phyloP scores from a whole-genome alignment of 1,139 yeast genomes.

The Blastobotrys capitulatus region DNA sequence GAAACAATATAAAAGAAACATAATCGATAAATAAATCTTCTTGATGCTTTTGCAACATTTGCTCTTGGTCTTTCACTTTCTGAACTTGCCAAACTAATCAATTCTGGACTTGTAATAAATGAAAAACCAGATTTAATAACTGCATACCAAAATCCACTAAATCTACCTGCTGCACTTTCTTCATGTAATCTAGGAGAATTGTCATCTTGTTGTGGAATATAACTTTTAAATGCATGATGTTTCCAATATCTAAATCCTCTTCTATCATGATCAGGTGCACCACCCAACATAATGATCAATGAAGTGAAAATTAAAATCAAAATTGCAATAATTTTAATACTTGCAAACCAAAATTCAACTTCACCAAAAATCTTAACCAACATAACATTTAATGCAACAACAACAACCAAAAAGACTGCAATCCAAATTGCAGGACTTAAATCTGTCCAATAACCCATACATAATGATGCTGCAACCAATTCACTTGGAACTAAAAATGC shows the following conservation, averaged over 20 bases:
- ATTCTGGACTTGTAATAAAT: constrained; percentile 69
- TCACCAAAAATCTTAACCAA: constrained; percentile 71
- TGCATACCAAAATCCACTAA: constrained; percentile 82
- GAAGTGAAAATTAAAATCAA: constrained; percentile 60
- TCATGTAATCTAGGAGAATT: neutral
- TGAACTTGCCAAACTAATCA: constrained; percentile 79
- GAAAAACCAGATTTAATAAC: constrained; percentile 85
- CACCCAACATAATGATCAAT: constrained; percentile 57
- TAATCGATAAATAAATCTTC: constrained; percentile 71
- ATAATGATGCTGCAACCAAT: constrained; percentile 69
- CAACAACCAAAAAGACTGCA: constrained; percentile 53
- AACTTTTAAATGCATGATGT: constrained; percentile 44
- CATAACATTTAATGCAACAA: constrained; percentile 53
- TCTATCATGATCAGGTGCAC: constrained; percentile 60
- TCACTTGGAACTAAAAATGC: constrained; percentile 67
- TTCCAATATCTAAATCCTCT: constrained; percentile 60
- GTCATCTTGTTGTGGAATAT: neutral
- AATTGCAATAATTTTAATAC: constrained; percentile 53
- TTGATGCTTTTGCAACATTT: constrained; percentile 61
- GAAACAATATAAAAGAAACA: constrained; percentile 57
- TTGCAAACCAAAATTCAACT: constrained; percentile 56
- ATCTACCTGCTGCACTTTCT: constrained; percentile 38
- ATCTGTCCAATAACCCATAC: constrained; percentile 59
- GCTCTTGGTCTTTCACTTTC: constrained; percentile 72
- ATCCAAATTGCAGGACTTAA: constrained; percentile 60